Evolutionary conservation across 1,284 basidiomycete genomes (phyloP).

Genomic region (Kwoniella shivajii): DNA sequence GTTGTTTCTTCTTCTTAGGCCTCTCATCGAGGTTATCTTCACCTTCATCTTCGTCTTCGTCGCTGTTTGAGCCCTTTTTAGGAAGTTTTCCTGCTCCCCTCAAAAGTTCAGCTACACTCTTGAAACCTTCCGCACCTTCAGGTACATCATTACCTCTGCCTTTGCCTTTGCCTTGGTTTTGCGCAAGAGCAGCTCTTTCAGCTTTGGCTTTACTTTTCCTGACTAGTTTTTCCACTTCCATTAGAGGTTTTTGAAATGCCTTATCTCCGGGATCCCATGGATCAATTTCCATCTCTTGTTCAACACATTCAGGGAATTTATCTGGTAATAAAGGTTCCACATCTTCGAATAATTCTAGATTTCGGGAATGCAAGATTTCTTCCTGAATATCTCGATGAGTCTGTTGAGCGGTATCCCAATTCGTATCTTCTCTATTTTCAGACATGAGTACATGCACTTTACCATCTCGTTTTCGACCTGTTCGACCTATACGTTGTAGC

Average conservation of each 20-base stretch:
- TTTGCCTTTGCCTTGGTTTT: conserved; percentile 17
- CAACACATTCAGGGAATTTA: conserved; percentile 73
- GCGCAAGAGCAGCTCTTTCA: conserved; percentile 12
- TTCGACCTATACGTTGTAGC: conserved; percentile 95
- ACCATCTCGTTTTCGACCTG: conserved; percentile 89
- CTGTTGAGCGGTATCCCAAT: conserved; percentile 86
- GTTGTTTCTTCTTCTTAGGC: neutral
- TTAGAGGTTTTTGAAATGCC: conserved; percentile 30
- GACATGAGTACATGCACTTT: conserved; percentile 90
- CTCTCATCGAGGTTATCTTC: conserved; percentile 11
- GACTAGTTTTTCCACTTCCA: conserved; percentile 15
- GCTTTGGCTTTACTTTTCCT: conserved; percentile 14
- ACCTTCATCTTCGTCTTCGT: conserved; percentile 24
- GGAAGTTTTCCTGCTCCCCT: conserved; percentile 24
- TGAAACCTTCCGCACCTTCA: conserved; percentile 50
- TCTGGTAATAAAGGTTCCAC: conserved; percentile 83
- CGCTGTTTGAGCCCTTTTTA: conserved; percentile 17
- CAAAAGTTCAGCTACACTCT: conserved; percentile 46
- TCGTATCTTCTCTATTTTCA: conserved; percentile 85
- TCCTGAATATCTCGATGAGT: conserved; percentile 88
- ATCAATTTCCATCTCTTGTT: conserved; percentile 68
- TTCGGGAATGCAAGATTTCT: conserved; percentile 79
- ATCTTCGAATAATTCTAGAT: conserved; percentile 89
- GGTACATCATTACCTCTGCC: conserved; percentile 46
- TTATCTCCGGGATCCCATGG: conserved; percentile 48